These are phyloP conservation scores for Plasmodium gonderi DNA, from an alignment of 169 alveolate species.

Conservation along the genomic window DNA sequence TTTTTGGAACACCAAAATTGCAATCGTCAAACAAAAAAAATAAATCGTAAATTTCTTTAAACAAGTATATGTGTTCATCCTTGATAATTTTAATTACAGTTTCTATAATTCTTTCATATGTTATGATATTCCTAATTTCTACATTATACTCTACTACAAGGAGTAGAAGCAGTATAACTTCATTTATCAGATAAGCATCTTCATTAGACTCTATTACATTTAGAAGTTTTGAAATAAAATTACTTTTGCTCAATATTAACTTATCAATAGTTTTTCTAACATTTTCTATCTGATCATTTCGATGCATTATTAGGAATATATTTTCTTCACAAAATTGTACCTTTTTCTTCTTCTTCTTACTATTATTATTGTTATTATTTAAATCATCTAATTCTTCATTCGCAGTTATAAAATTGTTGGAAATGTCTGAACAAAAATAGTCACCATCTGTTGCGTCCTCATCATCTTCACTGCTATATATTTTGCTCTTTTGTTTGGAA, in stretches of 20 bases:
- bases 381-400: conserved; percentile 17
- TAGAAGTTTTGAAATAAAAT: conserved; percentile 27
- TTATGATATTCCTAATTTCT: conserved; percentile 52
- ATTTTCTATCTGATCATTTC: conserved; percentile 17
- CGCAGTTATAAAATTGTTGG: conserved; percentile 10
- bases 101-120: conserved; percentile 52
- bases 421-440: conserved; percentile 32
- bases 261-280: conserved; percentile 44
- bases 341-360: conserved; percentile 23
- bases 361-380: neutral
- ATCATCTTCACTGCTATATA: neutral
- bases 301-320: conserved; percentile 26
- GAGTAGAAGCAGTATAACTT: conserved; percentile 29
- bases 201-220: conserved; percentile 21
- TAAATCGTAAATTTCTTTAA: conserved; percentile 4
- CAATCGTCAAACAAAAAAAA: conserved; percentile 15
- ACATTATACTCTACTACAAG: conserved; percentile 7
- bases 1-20: neutral
- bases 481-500: too few relatives aligned
- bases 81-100: conserved; percentile 29
- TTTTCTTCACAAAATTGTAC: conserved; percentile 32
- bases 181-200: conserved; percentile 66
- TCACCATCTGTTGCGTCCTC: neutral
- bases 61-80: conserved; percentile 43
- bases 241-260: conserved; percentile 20